These are phyloP conservation scores for Mortierella sp. DNA, from an alignment of 371 early-diverging fungal genomes.

Conservation along the genomic window DNA sequence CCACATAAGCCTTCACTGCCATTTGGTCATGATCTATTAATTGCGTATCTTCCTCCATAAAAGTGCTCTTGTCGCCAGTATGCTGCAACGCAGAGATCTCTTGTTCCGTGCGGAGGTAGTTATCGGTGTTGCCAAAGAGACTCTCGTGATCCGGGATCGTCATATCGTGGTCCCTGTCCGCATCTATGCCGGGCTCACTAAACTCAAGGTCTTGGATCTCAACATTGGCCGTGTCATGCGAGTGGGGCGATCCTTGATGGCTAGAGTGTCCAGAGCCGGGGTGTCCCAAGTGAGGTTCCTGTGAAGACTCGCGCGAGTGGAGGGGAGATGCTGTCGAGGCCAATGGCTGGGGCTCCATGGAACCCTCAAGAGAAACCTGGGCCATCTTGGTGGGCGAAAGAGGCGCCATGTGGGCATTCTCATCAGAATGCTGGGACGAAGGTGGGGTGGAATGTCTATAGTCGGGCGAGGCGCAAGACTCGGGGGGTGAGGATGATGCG, in stretches of 20 bases:
- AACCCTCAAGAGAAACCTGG: conserved; percentile 30
- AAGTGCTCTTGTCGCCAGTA: conserved; percentile 17
- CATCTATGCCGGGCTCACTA: conserved; percentile 12
- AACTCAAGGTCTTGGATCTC: conserved; percentile 13
- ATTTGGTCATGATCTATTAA: conserved; percentile 35
- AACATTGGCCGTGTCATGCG: not conserved
- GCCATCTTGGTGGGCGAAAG: conserved; percentile 42
- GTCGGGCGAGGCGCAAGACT: conserved; percentile 41
- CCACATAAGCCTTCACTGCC: conserved; percentile 43
- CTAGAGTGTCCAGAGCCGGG: not conserved
- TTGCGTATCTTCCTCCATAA: conserved; percentile 40
- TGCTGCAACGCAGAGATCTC: conserved; percentile 42
- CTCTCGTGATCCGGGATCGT: conserved; percentile 41
- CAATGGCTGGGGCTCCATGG: not conserved
- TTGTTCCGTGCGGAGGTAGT: conserved; percentile 39
- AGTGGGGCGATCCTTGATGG: not conserved
- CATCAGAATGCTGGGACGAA: conserved; percentile 25
- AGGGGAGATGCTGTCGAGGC: not conserved
- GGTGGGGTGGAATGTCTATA: conserved; percentile 40
- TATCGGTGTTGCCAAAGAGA: conserved; percentile 42
- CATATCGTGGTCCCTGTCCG: conserved; percentile 33
- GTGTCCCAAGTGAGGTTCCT: conserved; percentile 4
- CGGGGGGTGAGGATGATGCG: conserved; percentile 34
- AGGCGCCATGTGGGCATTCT: conserved; percentile 11
- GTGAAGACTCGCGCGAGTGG: conserved; percentile 9